Evolutionary conservation across 108 stramenopile species (phyloP).

Genomic region (Cyclostephanos invisitatus): DNA sequence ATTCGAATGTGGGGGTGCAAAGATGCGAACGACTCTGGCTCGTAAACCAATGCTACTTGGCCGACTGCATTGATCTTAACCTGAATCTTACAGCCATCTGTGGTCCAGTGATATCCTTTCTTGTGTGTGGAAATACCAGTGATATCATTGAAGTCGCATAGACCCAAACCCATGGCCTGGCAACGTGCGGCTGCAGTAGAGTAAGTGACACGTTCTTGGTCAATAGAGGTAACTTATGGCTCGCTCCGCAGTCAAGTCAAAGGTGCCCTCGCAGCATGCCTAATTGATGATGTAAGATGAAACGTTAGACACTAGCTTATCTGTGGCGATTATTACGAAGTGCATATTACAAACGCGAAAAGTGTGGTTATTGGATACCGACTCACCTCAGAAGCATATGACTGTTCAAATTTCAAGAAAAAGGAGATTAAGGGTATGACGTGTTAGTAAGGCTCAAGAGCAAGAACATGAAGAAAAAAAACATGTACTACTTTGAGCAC

Average conservation of each 20-base stretch:
- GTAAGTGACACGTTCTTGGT: constrained; percentile 40
- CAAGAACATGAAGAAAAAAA: not conserved
- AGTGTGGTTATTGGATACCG: not conserved
- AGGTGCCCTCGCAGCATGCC: constrained; percentile 31
- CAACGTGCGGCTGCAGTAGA: constrained; percentile 39
- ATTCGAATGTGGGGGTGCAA: constrained; percentile 32
- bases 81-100: constrained; percentile 44
- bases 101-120: constrained; percentile 55
- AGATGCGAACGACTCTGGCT: constrained; percentile 28
- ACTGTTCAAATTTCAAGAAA: not conserved
- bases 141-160: constrained; percentile 38
- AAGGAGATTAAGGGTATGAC: not conserved
- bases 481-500: not conserved
- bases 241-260: constrained; percentile 19
- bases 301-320: not conserved
- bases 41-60: constrained; percentile 61
- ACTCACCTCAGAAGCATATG: constrained; percentile 26
- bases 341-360: not conserved
- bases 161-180: constrained; percentile 24
- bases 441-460: not conserved
- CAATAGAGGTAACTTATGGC: constrained; percentile 33
- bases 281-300: not conserved
- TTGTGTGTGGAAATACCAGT: constrained; percentile 26
- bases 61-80: constrained; percentile 62
- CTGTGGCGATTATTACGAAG: not conserved